Base-by-base conservation (phyloP, 1,284 basidiomycete genomes). In the Malassezia caprae region DNA sequence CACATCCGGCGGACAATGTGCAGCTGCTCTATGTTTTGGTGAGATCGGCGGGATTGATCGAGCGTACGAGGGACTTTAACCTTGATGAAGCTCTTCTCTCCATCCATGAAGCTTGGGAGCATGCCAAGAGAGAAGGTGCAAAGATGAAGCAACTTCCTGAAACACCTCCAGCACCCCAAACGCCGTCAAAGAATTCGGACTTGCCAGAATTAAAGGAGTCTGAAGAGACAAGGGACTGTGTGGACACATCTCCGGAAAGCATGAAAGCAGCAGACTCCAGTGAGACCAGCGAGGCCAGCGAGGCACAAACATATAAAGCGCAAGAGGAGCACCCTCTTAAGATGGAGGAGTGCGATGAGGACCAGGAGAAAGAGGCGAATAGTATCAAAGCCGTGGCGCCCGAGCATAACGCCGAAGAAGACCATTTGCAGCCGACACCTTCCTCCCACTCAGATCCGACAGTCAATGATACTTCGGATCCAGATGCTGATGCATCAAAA, bases 11-110 rank as follows among this genome's bases (percentile, higher is more conserved):
- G 12, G 83, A 87, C 32, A 96, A 96, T 75, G 84, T 90, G 0
- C 86, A 93, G 64, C 76, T 96, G 27, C 79, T 90, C 35, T 93
- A 94, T 72, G 85, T 86, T 1, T 81, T 96, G 48, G 78, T 96
- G 3, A 82, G 85, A 11, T 81, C 85, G 0, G 86, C 90, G 69
- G 84, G 85, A 63, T 78, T 82, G 11, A 88, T 98, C 71, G 86
- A 94, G 71, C 83, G 85, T 51, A 79, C 96, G 10, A 87, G 88
- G 2, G 88, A 85, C 0, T 93, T 96, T 69, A 90, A 89, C 0
- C 79, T 96, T 12, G 30, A 53, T 3, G 39, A 26, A 0, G 51
- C 51, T 2, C 26, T 58, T 4, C 23, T 10, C 11, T 30, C n/a
- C 12, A 32, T 53, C 8, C 28, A 46, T 15, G 28, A 27, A 8